Base-by-base conservation (phyloP, 139 green algal genomes). In the Coelastrella sp. region DNA sequence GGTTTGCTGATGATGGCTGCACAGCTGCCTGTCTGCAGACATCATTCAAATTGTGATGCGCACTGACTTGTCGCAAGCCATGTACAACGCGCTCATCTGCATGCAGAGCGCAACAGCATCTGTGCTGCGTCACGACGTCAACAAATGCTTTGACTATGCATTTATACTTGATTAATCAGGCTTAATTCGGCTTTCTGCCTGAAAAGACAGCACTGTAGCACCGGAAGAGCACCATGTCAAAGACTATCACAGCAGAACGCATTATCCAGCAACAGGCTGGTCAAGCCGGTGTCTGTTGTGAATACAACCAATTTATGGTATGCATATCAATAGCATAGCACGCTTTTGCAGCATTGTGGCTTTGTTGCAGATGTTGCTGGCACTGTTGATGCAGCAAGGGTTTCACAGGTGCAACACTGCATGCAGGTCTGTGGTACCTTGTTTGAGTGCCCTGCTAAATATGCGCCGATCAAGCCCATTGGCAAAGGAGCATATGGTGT, bases 401-500 rank as follows among this genome's bases (percentile, higher is more conserved):
- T 5, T 49, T 49, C 35, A 49, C 35, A 49, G 35, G 35, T 1
- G 35, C 35, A 49, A 22, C 60, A 35, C 15, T 10, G 24, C 12
- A 6, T 58, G 17, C 74, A 96, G 94, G 94, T 96, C 0, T 95
- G 92, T 75, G 94, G 93, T 17, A 94, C 88, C 58, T 82, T 96
- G 49, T 96, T 96, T 78, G 94, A 96, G 75, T 95, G 92, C 68
- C 93, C 92, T 0, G 88, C 92, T 20, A 93, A 93, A 56, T 96
- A 95, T 87, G 78, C 91, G 49, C 94, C 94, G 0, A 94, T 96
- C 73, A 98, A 97, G 90, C 95, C 97, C 5, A 97, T 99, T 49
- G 98, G 98, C 49, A 99, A 98, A 90, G 98, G 98, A 7, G 98
- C 98, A 7, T 99, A 99, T 88, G 98, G 98, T 6, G 95, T 99